A percentile compares a stretch with the other conserved stretches of the same genome.
Evolutionary conservation across 2,329 filamentous ascomycete species (phyloP).

Genomic region (Talaromyces sp.): DNA sequence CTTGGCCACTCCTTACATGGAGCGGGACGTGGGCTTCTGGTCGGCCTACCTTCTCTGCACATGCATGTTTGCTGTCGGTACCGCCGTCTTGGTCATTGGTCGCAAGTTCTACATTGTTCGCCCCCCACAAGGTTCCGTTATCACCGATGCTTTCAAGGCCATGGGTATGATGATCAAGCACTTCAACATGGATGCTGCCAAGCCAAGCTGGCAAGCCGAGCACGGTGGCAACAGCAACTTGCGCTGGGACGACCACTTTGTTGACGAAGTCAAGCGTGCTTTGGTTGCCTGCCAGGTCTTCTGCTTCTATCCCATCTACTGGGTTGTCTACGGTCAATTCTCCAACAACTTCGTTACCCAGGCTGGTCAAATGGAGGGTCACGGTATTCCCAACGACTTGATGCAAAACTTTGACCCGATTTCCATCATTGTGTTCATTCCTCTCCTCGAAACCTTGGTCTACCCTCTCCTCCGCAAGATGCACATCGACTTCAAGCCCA

Average conservation of each 20-base stretch:
- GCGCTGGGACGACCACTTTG: conserved; percentile 66
- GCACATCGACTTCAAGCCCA: conserved; percentile 66
- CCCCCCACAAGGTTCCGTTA: conserved; percentile 60
- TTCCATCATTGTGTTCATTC: conserved; percentile 71
- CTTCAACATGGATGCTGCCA: conserved; percentile 59
- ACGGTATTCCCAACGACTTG: conserved; percentile 73
- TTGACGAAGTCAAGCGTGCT: conserved; percentile 68
- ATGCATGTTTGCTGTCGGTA: conserved; percentile 61
- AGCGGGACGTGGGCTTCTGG: conserved; percentile 65
- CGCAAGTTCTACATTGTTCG: conserved; percentile 47
- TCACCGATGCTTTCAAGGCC: conserved; percentile 63
- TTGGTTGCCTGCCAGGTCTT: conserved; percentile 68
- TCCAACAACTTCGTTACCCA: conserved; percentile 46
- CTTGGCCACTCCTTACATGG: conserved; percentile 65
- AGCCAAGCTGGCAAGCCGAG: conserved; percentile 61
- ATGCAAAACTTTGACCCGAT: conserved; percentile 74
- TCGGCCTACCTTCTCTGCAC: conserved; percentile 61
- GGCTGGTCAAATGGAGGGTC: conserved; percentile 57
- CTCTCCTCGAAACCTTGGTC: conserved; percentile 64
- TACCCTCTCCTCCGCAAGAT: conserved; percentile 65
- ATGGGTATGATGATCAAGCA: conserved; percentile 54
- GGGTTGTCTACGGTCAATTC: conserved; percentile 60
- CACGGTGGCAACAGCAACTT: conserved; percentile 44
- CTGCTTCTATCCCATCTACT: conserved; percentile 51
- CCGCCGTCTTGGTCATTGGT: conserved; percentile 51